These are phyloP conservation scores for Diatrype stigma DNA, from an alignment of 2,329 filamentous ascomycete genomes.

Conservation along the genomic window DNA sequence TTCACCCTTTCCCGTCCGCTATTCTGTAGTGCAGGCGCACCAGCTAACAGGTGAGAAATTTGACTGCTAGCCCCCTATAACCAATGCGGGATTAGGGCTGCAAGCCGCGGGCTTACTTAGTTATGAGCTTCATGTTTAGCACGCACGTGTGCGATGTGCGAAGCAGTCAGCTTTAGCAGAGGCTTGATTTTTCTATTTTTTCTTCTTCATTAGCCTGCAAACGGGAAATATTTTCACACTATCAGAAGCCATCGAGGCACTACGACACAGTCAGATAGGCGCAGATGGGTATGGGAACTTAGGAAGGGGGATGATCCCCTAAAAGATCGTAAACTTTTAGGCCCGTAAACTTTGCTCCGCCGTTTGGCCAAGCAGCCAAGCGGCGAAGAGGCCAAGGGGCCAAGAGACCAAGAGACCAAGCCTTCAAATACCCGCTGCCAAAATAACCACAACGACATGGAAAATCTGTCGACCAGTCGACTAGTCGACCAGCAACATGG, in stretches of 20 bases:
- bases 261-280: too few relatives aligned
- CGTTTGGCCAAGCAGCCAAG: neutral
- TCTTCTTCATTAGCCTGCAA: too few relatives aligned
- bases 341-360: neutral
- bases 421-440: neutral
- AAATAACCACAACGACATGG: neutral
- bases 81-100: neutral
- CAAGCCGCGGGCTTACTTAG: neutral
- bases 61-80: too few relatives aligned
- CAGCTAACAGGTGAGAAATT: too few relatives aligned
- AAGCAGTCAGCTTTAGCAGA: too few relatives aligned
- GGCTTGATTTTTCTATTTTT: too few relatives aligned
- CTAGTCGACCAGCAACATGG: neutral
- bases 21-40: too few relatives aligned
- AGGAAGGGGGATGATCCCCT: neutral
- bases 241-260: too few relatives aligned
- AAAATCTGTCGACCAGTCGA: neutral
- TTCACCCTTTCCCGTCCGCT: neutral
- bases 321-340: neutral
- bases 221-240: neutral
- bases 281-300: too few relatives aligned
- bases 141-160: too few relatives aligned
- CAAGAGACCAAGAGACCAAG: neutral
- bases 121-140: too few relatives aligned
- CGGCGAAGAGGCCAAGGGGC: too few relatives aligned